Percentiles rank a stretch among this genome's conserved stretches.
phyloP scores from a whole-genome alignment of 768 basidiomycete species.

The Hericium alpestre region DNA sequence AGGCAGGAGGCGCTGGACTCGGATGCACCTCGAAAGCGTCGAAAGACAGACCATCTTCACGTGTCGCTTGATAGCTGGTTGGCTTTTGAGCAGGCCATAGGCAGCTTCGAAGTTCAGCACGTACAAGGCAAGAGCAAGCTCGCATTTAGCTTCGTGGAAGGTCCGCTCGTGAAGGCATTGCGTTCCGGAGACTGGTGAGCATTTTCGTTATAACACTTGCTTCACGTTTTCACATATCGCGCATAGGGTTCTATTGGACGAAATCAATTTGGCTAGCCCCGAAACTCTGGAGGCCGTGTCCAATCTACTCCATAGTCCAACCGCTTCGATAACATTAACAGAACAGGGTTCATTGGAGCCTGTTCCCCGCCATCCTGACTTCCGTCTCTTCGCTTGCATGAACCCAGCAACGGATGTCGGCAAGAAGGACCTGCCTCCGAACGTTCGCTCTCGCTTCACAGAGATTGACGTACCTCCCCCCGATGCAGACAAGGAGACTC shows the following conservation, averaged over 20 bases:
- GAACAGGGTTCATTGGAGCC: slow-evolving; percentile 89
- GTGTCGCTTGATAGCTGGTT: slow-evolving; percentile 52
- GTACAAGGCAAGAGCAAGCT: slow-evolving; percentile 83
- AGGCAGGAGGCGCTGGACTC: slow-evolving; percentile 23
- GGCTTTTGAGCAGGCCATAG: slow-evolving; percentile 53
- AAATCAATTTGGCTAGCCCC: slow-evolving; percentile 88
- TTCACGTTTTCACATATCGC: background rate
- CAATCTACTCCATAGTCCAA: slow-evolving; percentile 74
- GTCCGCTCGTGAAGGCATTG: slow-evolving; percentile 86
- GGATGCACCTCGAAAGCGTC: slow-evolving; percentile 54
- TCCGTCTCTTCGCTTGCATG: slow-evolving; percentile 98
- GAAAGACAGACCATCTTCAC: slow-evolving; percentile 46
- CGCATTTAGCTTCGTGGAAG: slow-evolving; percentile 92
- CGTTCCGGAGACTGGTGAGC: slow-evolving; percentile 83
- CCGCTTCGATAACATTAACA: slow-evolving; percentile 82
- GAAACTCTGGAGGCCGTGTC: slow-evolving; percentile 93
- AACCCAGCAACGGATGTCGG: slow-evolving; percentile 98
- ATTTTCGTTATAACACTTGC: background rate
- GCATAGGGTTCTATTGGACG: slow-evolving; percentile 84
- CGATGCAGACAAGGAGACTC: slow-evolving; percentile 82
- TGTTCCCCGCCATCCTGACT: slow-evolving; percentile 85
- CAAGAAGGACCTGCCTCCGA: slow-evolving; percentile 91
- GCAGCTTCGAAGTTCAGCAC: slow-evolving; percentile 80
- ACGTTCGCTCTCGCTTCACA: slow-evolving; percentile 85
- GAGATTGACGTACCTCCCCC: slow-evolving; percentile 94